These are phyloP conservation scores for Solanum aculeatissimum DNA, from an alignment of 305 asterid genomes.

Conservation along the genomic window DNA sequence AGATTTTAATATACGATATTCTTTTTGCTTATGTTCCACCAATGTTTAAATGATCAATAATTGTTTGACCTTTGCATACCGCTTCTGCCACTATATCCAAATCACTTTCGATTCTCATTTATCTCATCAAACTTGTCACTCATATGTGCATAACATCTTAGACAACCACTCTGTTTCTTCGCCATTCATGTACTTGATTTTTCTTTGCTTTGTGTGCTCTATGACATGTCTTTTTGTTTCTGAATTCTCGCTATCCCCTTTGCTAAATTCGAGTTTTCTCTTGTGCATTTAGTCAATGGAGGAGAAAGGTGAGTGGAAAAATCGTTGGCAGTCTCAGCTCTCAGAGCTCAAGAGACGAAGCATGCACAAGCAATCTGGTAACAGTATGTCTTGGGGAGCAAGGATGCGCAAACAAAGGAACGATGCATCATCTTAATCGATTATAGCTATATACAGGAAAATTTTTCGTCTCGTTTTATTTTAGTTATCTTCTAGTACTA, in stretches of 20 bases:
- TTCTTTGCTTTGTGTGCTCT: not conserved
- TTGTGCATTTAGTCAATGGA: conserved; percentile 27
- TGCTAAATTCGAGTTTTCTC: conserved; percentile 2
- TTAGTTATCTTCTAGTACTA: not conserved
- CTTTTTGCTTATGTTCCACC: not conserved
- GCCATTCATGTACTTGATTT: not conserved
- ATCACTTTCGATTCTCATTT: not conserved
- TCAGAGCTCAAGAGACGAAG: conserved; percentile 53
- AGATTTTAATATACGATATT: not conserved
- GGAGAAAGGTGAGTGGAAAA: conserved; percentile 49
- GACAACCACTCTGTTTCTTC: not conserved
- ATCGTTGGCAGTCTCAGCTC: conserved; percentile 51
- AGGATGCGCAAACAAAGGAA: conserved; percentile 45
- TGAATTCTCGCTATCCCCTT: not conserved
- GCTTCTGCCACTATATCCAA: not conserved
- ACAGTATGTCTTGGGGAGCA: conserved; percentile 59
- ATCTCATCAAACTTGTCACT: not conserved
- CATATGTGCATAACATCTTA: not conserved
- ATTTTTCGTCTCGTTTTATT: not conserved
- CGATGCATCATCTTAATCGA: conserved; percentile 13
- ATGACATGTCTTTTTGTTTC: not conserved
- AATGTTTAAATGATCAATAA: not conserved
- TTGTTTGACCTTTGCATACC: not conserved
- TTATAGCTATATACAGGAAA: not conserved
- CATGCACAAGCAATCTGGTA: conserved; percentile 20